These are phyloP conservation scores for Rhodotorula taiwanensis DNA, from an alignment of 768 basidiomycete species.

Conservation along the genomic window DNA sequence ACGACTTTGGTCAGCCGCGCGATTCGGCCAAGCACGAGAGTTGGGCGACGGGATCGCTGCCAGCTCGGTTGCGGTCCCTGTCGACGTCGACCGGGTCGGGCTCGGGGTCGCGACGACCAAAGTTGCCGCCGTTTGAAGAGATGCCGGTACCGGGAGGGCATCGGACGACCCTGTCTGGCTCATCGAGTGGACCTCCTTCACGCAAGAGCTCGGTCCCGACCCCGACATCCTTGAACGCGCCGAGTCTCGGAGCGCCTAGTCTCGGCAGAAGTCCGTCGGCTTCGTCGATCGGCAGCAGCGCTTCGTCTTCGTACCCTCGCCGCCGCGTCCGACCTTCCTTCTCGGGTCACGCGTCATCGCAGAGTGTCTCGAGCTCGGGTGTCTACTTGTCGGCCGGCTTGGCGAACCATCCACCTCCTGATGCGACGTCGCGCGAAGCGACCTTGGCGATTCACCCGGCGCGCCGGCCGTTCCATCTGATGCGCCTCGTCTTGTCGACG, in stretches of 20 bases:
- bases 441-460: constrained; percentile 45
- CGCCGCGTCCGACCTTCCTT: neutral
- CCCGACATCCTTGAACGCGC: constrained; percentile 18
- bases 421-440: constrained; percentile 2
- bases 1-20: neutral
- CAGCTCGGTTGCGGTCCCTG: neutral
- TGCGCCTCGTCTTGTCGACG: constrained; percentile 68
- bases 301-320: neutral
- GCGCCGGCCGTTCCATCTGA: constrained; percentile 83
- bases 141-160: neutral
- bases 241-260: neutral
- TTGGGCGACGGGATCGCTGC: neutral
- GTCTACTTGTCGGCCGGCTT: constrained; percentile 6
- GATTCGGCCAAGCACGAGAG: too few relatives aligned
- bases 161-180: too few relatives aligned
- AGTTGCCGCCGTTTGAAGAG: too few relatives aligned
- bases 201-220: constrained; percentile 22
- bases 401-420: constrained; percentile 2
- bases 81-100: too few relatives aligned
- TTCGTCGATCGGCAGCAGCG: constrained; percentile 12
- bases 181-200: too few relatives aligned
- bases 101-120: too few relatives aligned
- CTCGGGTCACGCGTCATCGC: neutral
- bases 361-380: neutral
- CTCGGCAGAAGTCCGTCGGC: constrained; percentile 25